phyloP scores from a whole-genome alignment of 768 basidiomycete genomes.

The Tephrocybe sp. region DNA sequence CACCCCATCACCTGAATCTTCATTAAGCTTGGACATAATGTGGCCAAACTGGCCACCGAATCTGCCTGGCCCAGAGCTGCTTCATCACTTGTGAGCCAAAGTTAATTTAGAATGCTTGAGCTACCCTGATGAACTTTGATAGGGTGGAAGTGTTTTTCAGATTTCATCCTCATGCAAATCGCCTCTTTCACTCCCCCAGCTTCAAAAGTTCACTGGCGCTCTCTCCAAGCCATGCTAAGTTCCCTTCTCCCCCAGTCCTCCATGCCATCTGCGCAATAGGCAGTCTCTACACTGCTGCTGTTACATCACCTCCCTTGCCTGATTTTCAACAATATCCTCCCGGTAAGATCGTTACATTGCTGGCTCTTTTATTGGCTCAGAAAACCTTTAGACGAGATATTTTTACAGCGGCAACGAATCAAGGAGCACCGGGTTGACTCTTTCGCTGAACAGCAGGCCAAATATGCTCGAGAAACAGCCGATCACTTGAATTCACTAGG shows the following conservation, averaged over 20 bases:
- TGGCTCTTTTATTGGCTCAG: neutral
- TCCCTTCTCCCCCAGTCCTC: slow-evolving; percentile 68
- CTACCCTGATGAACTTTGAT: neutral
- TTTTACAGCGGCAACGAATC: slow-evolving; percentile 43
- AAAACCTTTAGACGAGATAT: slow-evolving; percentile 49
- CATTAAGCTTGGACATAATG: slow-evolving; percentile 37
- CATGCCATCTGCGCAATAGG: slow-evolving; percentile 88
- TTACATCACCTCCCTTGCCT: slow-evolving; percentile 54
- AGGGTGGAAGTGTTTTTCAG: slow-evolving; percentile 78
- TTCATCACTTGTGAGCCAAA: slow-evolving; percentile 61
- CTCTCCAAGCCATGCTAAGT: slow-evolving; percentile 68
- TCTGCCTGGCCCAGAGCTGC: slow-evolving; percentile 60
- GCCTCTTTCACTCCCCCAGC: slow-evolving; percentile 64
- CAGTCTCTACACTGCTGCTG: slow-evolving; percentile 72
- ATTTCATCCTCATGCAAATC: slow-evolving; percentile 71
- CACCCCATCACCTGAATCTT: slow-evolving; percentile 11
- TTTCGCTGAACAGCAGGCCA: slow-evolving; percentile 67
- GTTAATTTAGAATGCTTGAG: neutral
- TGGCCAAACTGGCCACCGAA: slow-evolving; percentile 63
- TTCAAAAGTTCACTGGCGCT: slow-evolving; percentile 67
- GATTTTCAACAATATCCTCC: slow-evolving; percentile 48
- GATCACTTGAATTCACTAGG: slow-evolving; percentile 50
- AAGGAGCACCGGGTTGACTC: slow-evolving; percentile 52
- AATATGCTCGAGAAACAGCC: slow-evolving; percentile 49
- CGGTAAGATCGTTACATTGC: slow-evolving; percentile 26